These are phyloP conservation scores for Trypanosoma melophagium DNA, from an alignment of 208 protist species.

Conservation along the genomic window DNA sequence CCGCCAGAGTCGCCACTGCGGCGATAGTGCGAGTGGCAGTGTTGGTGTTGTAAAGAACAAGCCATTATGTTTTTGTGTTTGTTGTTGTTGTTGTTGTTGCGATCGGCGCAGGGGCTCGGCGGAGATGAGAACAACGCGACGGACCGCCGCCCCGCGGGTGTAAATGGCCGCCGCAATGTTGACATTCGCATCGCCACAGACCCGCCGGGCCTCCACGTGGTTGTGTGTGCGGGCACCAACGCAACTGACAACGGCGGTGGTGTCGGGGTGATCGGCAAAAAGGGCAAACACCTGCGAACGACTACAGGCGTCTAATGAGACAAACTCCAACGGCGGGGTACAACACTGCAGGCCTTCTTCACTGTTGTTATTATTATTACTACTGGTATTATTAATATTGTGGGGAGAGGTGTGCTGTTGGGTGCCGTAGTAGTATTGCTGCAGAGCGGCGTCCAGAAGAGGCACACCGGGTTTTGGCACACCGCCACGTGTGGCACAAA, in stretches of 20 bases:
- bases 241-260: conserved; percentile 63
- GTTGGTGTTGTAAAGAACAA: too few species aligned
- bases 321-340: conserved; percentile 55
- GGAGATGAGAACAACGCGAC: conserved; percentile 76
- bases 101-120: conserved; percentile 72
- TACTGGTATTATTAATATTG: conserved; percentile 7
- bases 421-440: conserved; percentile 1
- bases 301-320: conserved; percentile 64
- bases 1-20: too few species aligned
- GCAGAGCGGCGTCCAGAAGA: neutral
- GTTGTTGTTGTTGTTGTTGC: too few species aligned
- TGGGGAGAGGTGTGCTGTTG: neutral
- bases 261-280: conserved; percentile 75
- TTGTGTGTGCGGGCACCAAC: conserved; percentile 68
- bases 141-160: conserved; percentile 34
- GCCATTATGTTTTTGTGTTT: too few species aligned
- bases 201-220: conserved; percentile 58
- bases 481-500: conserved; percentile 66
- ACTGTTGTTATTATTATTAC: conserved; percentile 21
- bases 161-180: conserved; percentile 77
- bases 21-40: too few species aligned
- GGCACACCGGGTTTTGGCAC: conserved; percentile 40
- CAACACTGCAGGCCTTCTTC: conserved; percentile 25
- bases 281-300: conserved; percentile 71
- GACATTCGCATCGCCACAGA: conserved; percentile 76